Evolutionary conservation across 2,329 filamentous ascomycete genomes (phyloP).

Genomic region (Colletotrichum sansevieriae): DNA sequence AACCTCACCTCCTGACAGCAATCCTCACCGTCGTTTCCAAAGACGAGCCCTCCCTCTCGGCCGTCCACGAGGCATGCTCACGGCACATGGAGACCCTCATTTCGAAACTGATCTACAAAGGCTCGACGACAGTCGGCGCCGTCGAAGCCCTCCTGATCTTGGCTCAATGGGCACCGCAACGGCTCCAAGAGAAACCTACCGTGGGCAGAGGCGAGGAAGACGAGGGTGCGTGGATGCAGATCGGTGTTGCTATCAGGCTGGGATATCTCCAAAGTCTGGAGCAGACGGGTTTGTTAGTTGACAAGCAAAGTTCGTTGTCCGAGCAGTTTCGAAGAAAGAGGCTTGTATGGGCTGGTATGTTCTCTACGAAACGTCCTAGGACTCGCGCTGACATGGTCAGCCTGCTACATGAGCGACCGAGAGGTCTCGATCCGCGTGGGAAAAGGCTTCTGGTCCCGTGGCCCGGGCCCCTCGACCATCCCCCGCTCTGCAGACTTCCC

Average conservation of each 20-base stretch:
- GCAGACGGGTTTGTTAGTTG: conserved; percentile 72
- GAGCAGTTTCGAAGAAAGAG: conserved; percentile 72
- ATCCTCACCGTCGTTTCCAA: conserved; percentile 79
- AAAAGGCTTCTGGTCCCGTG: conserved; percentile 80
- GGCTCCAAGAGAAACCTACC: conserved; percentile 70
- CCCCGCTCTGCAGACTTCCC: conserved; percentile 76
- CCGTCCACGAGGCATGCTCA: conserved; percentile 75
- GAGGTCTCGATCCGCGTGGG: conserved; percentile 79
- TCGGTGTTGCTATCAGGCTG: conserved; percentile 76
- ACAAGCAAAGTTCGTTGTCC: conserved; percentile 67
- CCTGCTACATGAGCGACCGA: conserved; percentile 75
- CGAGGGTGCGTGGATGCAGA: conserved; percentile 82
- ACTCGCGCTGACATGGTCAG: conserved; percentile 43
- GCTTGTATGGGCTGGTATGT: conserved; percentile 73
- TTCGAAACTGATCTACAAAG: conserved; percentile 74
- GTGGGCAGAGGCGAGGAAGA: conserved; percentile 81
- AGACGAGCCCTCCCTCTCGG: conserved; percentile 73
- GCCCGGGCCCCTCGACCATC: conserved; percentile 75
- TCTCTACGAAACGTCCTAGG: no score
- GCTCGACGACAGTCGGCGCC: conserved; percentile 76
- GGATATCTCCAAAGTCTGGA: conserved; percentile 79
- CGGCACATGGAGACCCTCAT: conserved; percentile 78
- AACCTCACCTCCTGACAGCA: conserved; percentile 77
- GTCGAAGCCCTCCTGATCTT: conserved; percentile 78
- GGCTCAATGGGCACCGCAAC: conserved; percentile 80